These are phyloP conservation scores for Pyrrhoderma noxium DNA, from an alignment of 1,284 basidiomycete genomes.

Conservation along the genomic window DNA sequence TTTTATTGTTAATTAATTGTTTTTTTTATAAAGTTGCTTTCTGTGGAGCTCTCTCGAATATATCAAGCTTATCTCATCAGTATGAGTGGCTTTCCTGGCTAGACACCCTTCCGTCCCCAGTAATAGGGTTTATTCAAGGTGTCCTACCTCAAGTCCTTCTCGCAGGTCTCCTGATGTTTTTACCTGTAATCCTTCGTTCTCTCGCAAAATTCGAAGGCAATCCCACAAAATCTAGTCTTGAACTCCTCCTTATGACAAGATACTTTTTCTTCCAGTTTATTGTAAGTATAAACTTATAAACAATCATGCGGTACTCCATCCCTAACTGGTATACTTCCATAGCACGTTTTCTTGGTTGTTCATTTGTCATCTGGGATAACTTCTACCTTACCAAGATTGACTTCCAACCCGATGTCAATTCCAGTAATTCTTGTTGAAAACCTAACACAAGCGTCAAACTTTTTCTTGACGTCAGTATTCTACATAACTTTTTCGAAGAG, in stretches of 20 bases:
- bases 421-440: slow-evolving; percentile 66
- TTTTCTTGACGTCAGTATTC: slow-evolving; percentile 58
- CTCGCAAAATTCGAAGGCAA: slow-evolving; percentile 76
- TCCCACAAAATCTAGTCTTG: slow-evolving; percentile 73
- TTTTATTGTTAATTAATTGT: not conserved
- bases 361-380: slow-evolving; percentile 79
- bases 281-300: slow-evolving; percentile 37
- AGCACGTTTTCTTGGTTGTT: slow-evolving; percentile 87
- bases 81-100: slow-evolving; percentile 80
- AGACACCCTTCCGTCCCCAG: slow-evolving; percentile 51
- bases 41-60: slow-evolving; percentile 81
- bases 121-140: slow-evolving; percentile 86
- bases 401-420: slow-evolving; percentile 52
- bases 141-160: slow-evolving; percentile 82
- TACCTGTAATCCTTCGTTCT: slow-evolving; percentile 82
- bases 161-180: slow-evolving; percentile 84
- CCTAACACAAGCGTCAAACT: slow-evolving; percentile 83
- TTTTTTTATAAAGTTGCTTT: slow-evolving; percentile 51
- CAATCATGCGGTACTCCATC: not conserved
- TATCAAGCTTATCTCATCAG: slow-evolving; percentile 60
- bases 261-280: slow-evolving; percentile 92
- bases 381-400: slow-evolving; percentile 54
- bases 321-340: slow-evolving; percentile 6
- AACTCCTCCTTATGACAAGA: slow-evolving; percentile 85
- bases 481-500: not conserved